Evolutionary conservation across 2,329 filamentous ascomycete genomes (phyloP), one percentile per base, ranked within the genome.

Genomic region (Canariomyces notabilis): DNA sequence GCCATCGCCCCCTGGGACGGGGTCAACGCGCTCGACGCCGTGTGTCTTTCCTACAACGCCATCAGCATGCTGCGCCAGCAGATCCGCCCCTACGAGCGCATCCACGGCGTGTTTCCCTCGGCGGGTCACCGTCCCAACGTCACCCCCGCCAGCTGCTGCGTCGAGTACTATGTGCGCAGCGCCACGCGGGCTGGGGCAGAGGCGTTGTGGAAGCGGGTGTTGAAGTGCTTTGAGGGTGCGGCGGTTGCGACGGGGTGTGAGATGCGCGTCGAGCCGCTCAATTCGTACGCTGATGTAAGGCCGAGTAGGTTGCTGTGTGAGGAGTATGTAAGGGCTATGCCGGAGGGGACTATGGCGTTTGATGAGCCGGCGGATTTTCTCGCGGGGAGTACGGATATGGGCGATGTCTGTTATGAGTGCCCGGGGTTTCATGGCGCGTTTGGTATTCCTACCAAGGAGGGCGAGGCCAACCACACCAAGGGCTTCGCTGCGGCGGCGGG

Each of bases 11-110:
- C 73, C 0, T 76, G 72, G 72, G 65, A 74, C 15, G 73, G 74
- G 3, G 57, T 69, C 40, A 77, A 77, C 52, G 73, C 73, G 0
- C 64, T 76, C 2, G 74, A 77, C 50, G 73, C 73, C 6, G 56
- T 73, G 8, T 68, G 74, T 1, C 52, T 65, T 6, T 60, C 61
- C 0, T 67, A 68, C 55, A 67, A 63, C 61, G 43, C 65, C 50
- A 61, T 77, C 35, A 64, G 68, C 12, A 64, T 74, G 46, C 57
- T 76, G 21, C 67, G 74, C 3, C 73, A 78, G 60, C 75, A 78
- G 55, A 66, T 74, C 7, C 61, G 60, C 5, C 72, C 73, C 0
- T 62, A 69, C 8, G 67, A 75, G 47, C 68, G 74, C 12, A 66
- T 78, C n/a, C 72, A 77, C 51, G 71, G 70, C 37, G 66, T 75